Evolutionary conservation across 306 rosid species (phyloP).

Genomic region (Medicago truncatula): MtrunA17r5.0-ANR NC_053045.1:30860501-30861000

Average conservation of each 20-base stretch:
- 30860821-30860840: too few species aligned
- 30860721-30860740: conserved; percentile 5
- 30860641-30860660: conserved; percentile 6
- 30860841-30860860: too few species aligned
- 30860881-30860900: too few species aligned
- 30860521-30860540: conserved; percentile 33
- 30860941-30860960: too few species aligned
- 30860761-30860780: not conserved
- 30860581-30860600: conserved; percentile 16
- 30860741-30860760: not conserved
- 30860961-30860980: too few species aligned
- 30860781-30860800: not conserved
- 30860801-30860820: too few species aligned
- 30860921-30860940: too few species aligned
- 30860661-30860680: not conserved
- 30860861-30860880: too few species aligned
- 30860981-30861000: too few species aligned
- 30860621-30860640: conserved; percentile 39
- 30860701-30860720: conserved; percentile 38
- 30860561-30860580: not conserved
- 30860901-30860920: too few species aligned
- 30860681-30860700: not conserved
- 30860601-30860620: conserved; percentile 32
- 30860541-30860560: not conserved
- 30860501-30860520: conserved; percentile 26